Evolutionary conservation across 129 eudicot species (phyloP).

Genomic region (Flaveria linearis): DNA sequence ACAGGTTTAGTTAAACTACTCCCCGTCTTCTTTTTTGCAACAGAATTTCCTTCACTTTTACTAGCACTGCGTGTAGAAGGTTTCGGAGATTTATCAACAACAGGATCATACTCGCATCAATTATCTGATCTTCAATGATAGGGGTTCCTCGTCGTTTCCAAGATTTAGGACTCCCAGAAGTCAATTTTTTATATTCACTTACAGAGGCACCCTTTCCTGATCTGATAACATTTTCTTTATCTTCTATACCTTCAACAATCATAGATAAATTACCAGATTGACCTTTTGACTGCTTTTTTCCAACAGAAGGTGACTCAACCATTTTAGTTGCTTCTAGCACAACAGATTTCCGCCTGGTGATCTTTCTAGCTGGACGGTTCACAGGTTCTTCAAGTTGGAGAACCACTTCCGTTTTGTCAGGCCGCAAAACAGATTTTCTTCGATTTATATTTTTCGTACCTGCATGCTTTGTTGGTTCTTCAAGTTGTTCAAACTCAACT

Average conservation of each 20-base stretch:
- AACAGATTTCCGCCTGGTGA: conserved; percentile 32
- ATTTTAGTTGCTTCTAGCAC: conserved; percentile 21
- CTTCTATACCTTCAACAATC: conserved; percentile 1
- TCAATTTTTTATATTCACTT: conserved; percentile 11
- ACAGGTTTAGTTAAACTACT: conserved; percentile 9
- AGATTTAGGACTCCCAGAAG: conserved; percentile 24
- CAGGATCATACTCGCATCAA: conserved; percentile 21
- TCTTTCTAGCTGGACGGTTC: conserved; percentile 25
- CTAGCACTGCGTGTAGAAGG: conserved; percentile 30
- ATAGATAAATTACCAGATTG: conserved; percentile 12
- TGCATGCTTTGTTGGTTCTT: conserved; percentile 19
- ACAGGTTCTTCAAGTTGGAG: conserved; percentile 32
- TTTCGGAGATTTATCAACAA: conserved; percentile 25
- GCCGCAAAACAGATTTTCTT: conserved; percentile 33
- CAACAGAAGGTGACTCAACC: conserved; percentile 15
- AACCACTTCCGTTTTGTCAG: conserved; percentile 20
- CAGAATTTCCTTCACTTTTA: conserved; percentile 28
- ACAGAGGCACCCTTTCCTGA: conserved; percentile 40
- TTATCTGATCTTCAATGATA: conserved; percentile 27
- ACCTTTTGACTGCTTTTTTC: conserved; percentile 9
- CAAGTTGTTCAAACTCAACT: conserved; percentile 26
- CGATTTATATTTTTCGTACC: conserved; percentile 22
- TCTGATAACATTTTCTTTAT: conserved; percentile 13
- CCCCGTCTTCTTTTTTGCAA: conserved; percentile 9
- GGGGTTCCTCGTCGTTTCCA: conserved; percentile 35